Evolutionary conservation across 139 green algal genomes (phyloP), one percentile per base, ranked within the genome.

Genomic region (Tetradesmus lagerheimii): DNA sequence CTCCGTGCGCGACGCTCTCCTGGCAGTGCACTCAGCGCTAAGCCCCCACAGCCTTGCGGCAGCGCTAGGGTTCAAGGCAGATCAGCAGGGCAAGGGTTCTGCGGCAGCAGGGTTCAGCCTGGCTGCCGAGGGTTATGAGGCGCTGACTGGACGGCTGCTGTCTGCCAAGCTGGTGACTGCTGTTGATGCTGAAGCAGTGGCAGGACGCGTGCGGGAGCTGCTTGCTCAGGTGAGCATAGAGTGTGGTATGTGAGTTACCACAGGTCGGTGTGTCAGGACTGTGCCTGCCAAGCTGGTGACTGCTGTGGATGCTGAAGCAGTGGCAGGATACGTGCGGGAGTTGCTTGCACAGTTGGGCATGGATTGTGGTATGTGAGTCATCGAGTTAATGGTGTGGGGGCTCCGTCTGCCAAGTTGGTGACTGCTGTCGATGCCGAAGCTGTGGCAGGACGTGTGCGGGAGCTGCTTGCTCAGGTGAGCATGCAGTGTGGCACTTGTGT

Each of bases 21-120:
- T 91, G 5, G 53, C 57, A 4, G 67, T 91, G 12, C 87, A 91
- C 79, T 86, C 87, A 37, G 87, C 87, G 1, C 87, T 91, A 25
- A 91, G 87, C 78, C 87, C 87, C 20, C 77, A 87, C 77, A 91
- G 45, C 62, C 53, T 90, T 1, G 35, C 47, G 12, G 85, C 74
- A 45, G 85, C 85, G 16, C 43, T 89, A 80, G 84, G 84, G 38
- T 67, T 31, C 39, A 66, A 76, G 41, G 34, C 20, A 6, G 37
- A 57, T 23, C 38, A 74, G 66, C 35, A 35, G 67, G 53, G 23
- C 20, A 66, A 25, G 37, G 57, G 27, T 43, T 45, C 12, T 23
- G 31, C 41, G 45, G 76, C 35, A 20, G 16, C 35, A 38, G 45
- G 39, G 78, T 79, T 91, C 25, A 86, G 57, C 37, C 23, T 91